These are phyloP conservation scores for Ceratocystis huliohia DNA, from an alignment of 2,329 filamentous ascomycete species.

Conservation along the genomic window DNA sequence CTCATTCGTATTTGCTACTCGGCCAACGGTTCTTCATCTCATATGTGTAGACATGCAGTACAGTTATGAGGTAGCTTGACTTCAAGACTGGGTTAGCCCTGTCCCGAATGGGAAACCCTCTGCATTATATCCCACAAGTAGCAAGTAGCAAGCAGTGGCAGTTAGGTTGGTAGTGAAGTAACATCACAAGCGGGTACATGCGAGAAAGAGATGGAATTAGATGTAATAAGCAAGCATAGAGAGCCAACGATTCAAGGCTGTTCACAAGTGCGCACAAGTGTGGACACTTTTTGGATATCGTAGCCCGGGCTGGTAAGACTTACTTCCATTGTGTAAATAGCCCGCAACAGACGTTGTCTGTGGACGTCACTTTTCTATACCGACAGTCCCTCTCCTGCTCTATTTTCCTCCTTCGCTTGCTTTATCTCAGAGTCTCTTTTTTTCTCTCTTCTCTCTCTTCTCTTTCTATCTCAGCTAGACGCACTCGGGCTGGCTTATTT, in stretches of 20 bases:
- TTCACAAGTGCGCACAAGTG: background rate
- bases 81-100: background rate
- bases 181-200: background rate
- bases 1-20: background rate
- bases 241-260: background rate
- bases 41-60: background rate
- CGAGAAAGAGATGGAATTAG: constrained; percentile 2
- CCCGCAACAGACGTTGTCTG: background rate
- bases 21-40: background rate
- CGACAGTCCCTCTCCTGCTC: too few species aligned
- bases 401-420: too few species aligned
- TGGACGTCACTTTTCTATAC: background rate
- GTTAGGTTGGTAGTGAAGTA: background rate
- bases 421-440: too few species aligned
- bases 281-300: background rate
- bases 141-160: background rate
- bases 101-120: background rate
- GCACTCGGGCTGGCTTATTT: background rate
- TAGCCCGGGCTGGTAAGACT: background rate
- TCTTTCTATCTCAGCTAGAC: too few species aligned
- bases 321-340: constrained; percentile 2
- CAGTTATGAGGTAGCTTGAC: background rate
- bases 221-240: background rate
- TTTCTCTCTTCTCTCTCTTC: too few species aligned
- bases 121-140: background rate